Percentiles rank a stretch among this genome's conserved stretches.
phyloP scores from a whole-genome alignment of 495 filamentous ascomycete species.

The Penicillium salamii region DNA sequence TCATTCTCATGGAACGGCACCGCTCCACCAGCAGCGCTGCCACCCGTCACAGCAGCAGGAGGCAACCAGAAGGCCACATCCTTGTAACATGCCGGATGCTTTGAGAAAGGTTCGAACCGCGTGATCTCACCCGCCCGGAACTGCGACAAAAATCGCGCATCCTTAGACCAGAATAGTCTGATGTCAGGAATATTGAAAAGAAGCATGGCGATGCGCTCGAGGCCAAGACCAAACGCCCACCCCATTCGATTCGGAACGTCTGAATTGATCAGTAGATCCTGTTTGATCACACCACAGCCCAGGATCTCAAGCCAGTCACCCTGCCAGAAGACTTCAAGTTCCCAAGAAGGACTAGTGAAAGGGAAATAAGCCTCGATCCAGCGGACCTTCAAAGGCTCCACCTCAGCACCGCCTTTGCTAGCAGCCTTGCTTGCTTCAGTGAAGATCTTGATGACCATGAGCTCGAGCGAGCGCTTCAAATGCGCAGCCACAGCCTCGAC shows the following conservation, averaged over 20 bases:
- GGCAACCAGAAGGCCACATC: slow-evolving; percentile 93
- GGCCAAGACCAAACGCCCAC: slow-evolving; percentile 93
- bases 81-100: slow-evolving; percentile 80
- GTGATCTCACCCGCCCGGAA: slow-evolving; percentile 68
- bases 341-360: slow-evolving; percentile 92
- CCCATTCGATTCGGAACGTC: slow-evolving; percentile 73
- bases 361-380: slow-evolving; percentile 98
- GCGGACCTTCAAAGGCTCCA: slow-evolving; percentile 74
- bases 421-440: slow-evolving; percentile 69
- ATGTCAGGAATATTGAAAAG: slow-evolving; percentile 95
- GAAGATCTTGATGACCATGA: slow-evolving; percentile 87
- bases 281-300: slow-evolving; percentile 87
- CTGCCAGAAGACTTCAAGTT: slow-evolving; percentile 92
- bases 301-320: slow-evolving; percentile 93
- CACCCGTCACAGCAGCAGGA: slow-evolving; percentile 39
- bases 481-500: slow-evolving; percentile 80
- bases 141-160: slow-evolving; percentile 77
- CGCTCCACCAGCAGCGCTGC: slow-evolving; percentile 52
- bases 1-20: slow-evolving; percentile 85
- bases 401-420: slow-evolving; percentile 42
- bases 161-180: slow-evolving; percentile 92
- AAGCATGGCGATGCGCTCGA: slow-evolving; percentile 95
- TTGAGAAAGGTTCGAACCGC: slow-evolving; percentile 82
- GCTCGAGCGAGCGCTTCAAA: slow-evolving; percentile 84
- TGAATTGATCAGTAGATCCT: slow-evolving; percentile 73